Evolutionary conservation across 176 grass and related monocot species (phyloP).

Genomic region (Microstegium vimineum): DNA sequence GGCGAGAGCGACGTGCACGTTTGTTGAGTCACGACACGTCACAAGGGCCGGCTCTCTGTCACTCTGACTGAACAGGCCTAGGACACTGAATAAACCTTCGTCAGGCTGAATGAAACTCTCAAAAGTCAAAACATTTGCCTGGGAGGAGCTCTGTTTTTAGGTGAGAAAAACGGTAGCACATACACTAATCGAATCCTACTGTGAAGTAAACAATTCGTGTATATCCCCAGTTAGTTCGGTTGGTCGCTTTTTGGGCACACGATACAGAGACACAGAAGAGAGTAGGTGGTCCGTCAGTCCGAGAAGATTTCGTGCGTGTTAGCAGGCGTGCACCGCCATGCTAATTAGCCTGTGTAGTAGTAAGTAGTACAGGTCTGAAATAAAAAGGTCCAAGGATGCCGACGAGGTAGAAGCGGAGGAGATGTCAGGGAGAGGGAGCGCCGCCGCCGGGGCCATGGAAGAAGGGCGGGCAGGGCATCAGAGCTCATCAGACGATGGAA

Average conservation of each 20-base stretch:
- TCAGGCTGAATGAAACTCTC: background rate
- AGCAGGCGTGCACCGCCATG: background rate
- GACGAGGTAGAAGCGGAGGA: background rate
- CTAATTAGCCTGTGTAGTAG: too few species aligned
- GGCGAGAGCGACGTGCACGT: background rate
- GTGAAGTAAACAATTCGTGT: background rate
- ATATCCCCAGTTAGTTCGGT: background rate
- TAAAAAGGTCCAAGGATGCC: background rate
- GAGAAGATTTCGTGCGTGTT: background rate
- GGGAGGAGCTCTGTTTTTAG: background rate
- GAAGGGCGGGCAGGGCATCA: slow-evolving; percentile 27
- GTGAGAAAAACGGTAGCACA: slow-evolving; percentile 21
- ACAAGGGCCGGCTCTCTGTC: background rate
- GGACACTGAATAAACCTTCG: background rate
- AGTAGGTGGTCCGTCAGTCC: slow-evolving; percentile 30
- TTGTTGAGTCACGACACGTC: background rate
- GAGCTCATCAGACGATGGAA: slow-evolving; percentile 15
- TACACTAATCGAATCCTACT: background rate
- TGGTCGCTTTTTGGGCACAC: slow-evolving; percentile 15
- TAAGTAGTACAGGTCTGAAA: background rate
- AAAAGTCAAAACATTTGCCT: background rate
- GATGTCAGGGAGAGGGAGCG: background rate
- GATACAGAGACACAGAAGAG: background rate
- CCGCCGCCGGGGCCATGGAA: slow-evolving; percentile 19
- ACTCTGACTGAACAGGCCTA: background rate